A percentile compares a stretch with the other conserved stretches of the same genome.
Conservation (phyloP, 2,329 filamentous ascomycete species). For the Simplicillium sp. region DNA sequence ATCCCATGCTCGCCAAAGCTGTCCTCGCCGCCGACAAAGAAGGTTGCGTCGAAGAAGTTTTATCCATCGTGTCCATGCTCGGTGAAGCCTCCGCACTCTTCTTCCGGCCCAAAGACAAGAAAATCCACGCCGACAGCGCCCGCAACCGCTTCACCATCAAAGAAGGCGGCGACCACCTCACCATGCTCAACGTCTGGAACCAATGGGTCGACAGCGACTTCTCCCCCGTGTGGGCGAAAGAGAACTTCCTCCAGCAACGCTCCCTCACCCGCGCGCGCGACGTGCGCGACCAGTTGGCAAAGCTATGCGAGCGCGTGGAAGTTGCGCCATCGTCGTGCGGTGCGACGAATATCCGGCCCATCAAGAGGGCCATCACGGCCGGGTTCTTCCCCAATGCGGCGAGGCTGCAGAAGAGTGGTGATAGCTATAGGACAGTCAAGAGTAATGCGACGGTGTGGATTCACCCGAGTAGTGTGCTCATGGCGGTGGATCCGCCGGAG, state of each 20-base stretch:
- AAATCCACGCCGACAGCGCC: conserved; percentile 88
- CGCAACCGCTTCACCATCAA: conserved; percentile 81
- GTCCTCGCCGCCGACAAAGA: conserved; percentile 83
- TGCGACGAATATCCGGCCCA: conserved; percentile 58
- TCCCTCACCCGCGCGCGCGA: conserved; percentile 83
- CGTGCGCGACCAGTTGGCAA: conserved; percentile 83
- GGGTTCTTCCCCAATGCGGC: conserved; percentile 95
- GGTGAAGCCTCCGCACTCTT: conserved; percentile 83
- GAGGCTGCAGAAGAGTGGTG: conserved; percentile 70
- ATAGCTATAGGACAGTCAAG: conserved; percentile 86
- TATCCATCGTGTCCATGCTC: conserved; percentile 92
- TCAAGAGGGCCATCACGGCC: conserved; percentile 79
- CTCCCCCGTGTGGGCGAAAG: conserved; percentile 74
- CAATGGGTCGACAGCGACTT: conserved; percentile 93
- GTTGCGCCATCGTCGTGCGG: conserved; percentile 63
- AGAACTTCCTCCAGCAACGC: conserved; percentile 90
- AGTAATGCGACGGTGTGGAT: conserved; percentile 81
- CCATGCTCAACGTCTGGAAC: conserved; percentile 86
- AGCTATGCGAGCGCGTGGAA: conserved; percentile 89
- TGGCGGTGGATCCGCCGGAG: conserved; percentile 63
- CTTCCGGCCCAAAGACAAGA: conserved; percentile 94
- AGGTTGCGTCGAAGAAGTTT: conserved; percentile 85
- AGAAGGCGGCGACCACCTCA: conserved; percentile 83
- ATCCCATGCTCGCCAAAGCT: conserved; percentile 83
- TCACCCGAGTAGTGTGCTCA: conserved; percentile 80